phyloP scores from a whole-genome alignment of 371 early-diverging fungal species.

The Modicella reniformis region DNA sequence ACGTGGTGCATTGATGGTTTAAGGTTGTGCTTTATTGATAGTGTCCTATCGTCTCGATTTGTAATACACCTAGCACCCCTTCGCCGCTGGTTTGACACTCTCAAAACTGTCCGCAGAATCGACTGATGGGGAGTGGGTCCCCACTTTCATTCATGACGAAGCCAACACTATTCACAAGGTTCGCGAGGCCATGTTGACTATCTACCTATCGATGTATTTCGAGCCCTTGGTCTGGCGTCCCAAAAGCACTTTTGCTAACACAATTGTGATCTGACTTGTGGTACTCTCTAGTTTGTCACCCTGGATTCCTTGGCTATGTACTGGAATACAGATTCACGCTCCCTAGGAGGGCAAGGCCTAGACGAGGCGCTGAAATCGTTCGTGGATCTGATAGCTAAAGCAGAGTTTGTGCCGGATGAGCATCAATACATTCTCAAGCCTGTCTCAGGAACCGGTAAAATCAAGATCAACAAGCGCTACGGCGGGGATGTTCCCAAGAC shows the following conservation, averaged over 20 bases:
- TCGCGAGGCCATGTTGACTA: too few relatives aligned
- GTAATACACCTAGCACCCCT: conserved; percentile 64
- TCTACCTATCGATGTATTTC: too few relatives aligned
- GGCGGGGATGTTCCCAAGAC: conserved; percentile 73
- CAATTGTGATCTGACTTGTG: not conserved
- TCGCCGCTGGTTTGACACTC: conserved; percentile 92
- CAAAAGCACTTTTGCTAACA: not conserved
- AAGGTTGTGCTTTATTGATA: not conserved
- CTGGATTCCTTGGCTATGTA: conserved; percentile 87
- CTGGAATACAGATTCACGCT: conserved; percentile 85
- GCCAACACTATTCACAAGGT: conserved; percentile 86
- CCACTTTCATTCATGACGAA: conserved; percentile 81
- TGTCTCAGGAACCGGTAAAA: conserved; percentile 88
- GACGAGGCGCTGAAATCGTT: conserved; percentile 68
- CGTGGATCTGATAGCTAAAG: conserved; percentile 70
- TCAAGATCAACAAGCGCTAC: conserved; percentile 74
- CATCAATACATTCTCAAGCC: conserved; percentile 92
- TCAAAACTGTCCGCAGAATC: conserved; percentile 91
- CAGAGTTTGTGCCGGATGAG: conserved; percentile 58
- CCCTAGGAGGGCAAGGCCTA: conserved; percentile 64
- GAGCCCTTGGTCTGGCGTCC: too few relatives aligned
- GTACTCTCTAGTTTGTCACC: conserved; percentile 66
- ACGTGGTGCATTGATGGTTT: not conserved
- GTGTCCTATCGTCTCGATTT: not conserved
- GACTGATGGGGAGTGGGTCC: conserved; percentile 90